Percentiles rank a stretch among this genome's conserved stretches.
Evolutionary conservation across 2,329 filamentous ascomycete genomes (phyloP).

Genomic region (Fusarium sp.): DNA sequence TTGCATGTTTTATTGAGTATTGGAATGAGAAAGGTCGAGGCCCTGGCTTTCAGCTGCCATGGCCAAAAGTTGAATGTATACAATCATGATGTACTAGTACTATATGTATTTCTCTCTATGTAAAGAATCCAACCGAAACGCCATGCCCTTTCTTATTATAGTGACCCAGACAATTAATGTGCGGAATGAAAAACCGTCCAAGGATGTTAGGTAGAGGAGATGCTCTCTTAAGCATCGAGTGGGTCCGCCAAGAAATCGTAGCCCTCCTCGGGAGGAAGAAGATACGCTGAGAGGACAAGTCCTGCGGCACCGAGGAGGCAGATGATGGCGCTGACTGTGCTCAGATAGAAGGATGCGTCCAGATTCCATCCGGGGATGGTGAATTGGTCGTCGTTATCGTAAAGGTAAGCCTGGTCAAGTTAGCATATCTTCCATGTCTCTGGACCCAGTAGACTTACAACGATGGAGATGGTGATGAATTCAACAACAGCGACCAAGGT

Average conservation of each 20-base stretch:
- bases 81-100: background rate
- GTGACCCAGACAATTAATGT: background rate
- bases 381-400: slow-evolving; percentile 86
- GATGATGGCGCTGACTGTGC: slow-evolving; percentile 66
- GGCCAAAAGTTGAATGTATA: background rate
- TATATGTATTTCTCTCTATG: background rate
- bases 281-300: slow-evolving; percentile 74
- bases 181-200: background rate
- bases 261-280: slow-evolving; percentile 83
- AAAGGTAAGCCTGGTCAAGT: slow-evolving; percentile 77
- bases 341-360: slow-evolving; percentile 82
- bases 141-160: slow-evolving; percentile 3
- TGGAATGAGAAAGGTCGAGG: background rate
- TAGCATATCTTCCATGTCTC: background rate
- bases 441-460: slow-evolving; percentile 69
- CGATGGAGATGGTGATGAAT: slow-evolving; percentile 81
- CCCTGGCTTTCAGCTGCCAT: background rate
- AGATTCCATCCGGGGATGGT: slow-evolving; percentile 82
- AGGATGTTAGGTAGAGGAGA: background rate
- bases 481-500: slow-evolving; percentile 75
- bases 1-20: background rate
- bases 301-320: slow-evolving; percentile 66
- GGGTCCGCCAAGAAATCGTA: slow-evolving; percentile 77
- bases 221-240: slow-evolving; percentile 59
- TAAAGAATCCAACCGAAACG: slow-evolving; percentile 10